Evolutionary conservation across 2,329 filamentous ascomycete species (phyloP), one percentile per base, ranked within the genome.

Genomic region (Stachybotrys echinatus): DNA sequence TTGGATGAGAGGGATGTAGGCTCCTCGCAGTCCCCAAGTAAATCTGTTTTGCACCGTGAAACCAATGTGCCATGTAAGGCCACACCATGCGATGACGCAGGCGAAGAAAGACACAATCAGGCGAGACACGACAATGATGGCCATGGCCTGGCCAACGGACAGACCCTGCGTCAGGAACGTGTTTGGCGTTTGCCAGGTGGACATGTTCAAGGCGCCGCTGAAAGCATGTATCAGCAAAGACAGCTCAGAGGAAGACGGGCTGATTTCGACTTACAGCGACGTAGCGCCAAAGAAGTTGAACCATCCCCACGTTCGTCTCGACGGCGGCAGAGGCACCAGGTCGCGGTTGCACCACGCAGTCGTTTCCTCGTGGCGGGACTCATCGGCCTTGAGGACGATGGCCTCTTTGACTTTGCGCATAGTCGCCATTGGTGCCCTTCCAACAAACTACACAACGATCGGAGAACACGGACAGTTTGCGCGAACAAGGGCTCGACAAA

Each of bases 261-360:
- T n/a, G n/a, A n/a, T n/a, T n/a, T n/a, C n/a, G 38, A 58, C 66
- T 63, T 50, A 67, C 60, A 64, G 65, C 58, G 50, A 68, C 61
- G 70, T 70, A 60, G 58, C 69, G 55, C 72, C 73, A 50, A 72
- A 75, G 58, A 65, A 74, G 50, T 72, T 67, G 48, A 66, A 68
- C 55, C 73, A 63, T 62, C 74, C 72, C 74, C 74, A 77, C 38
- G 73, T 77, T 53, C 74, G 63, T 47, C 72, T 62, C 50, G 68
- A 66, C 2, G 70, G 67, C n/a, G 75, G 63, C 6, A 71, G 55
- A n/a, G 68, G 67, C 12, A 67, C 65, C 23, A 71, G 56, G 42
- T 69, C 69, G 55, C 71, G 72, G 50, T 79, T 79, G 22, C 72
- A 74, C 75, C 75, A 79, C 23, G 68, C 63, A 47, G 74, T 69